Evolutionary conservation across 257 asterid species (phyloP), one percentile per base, ranked within the genome.

Genomic region (Fraxinus pennsylvanica): DNA sequence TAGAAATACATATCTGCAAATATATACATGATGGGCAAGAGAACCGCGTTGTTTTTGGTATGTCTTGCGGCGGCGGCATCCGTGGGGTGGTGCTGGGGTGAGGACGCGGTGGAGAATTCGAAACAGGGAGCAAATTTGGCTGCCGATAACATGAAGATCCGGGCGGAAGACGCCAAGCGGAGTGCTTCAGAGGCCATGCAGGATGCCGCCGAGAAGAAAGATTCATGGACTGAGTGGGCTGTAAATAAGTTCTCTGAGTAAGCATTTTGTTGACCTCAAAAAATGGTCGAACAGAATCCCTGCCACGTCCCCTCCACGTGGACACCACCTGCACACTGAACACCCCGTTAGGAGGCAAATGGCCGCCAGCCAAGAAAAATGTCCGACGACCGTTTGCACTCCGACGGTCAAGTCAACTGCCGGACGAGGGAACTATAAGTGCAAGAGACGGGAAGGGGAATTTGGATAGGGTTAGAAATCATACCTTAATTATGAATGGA

Each of bases 181-280:
- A 35, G 6, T 35, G 38, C 38, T 2, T 39, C 81, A 5, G 74
- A 59, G 61, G 68, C 78, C 33, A 33, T 70, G 84, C 38, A 79
- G 1, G 79, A 71, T 6, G 88, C 84, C n/a, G 73, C 78, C 29
- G 83, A 84, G 1, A 75, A 36, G 9, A 81, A 86, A 25, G 77
- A 78, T 59, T 76, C 87, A 35, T 86, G 88, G 92, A 45, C 91
- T 19, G 89, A 73, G 54, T 85, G 89, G 93, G 90, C 90, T 68
- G 5, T 74, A 14, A 70, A 52, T 82, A 86, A 82, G 71, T 80
- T 87, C 32, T 74, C 91, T 1, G 86, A 83, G 97, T 90, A 86
- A 82, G 82, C 43, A 4, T 35, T 29, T n/a, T n/a, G n/a, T n/a
- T n/a, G n/a, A n/a, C n/a, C n/a, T n/a, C n/a, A n/a, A n/a, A n/a